phyloP scores from a whole-genome alignment of 2,329 filamentous ascomycete genomes.

The Triangularia verruculosa region DNA sequence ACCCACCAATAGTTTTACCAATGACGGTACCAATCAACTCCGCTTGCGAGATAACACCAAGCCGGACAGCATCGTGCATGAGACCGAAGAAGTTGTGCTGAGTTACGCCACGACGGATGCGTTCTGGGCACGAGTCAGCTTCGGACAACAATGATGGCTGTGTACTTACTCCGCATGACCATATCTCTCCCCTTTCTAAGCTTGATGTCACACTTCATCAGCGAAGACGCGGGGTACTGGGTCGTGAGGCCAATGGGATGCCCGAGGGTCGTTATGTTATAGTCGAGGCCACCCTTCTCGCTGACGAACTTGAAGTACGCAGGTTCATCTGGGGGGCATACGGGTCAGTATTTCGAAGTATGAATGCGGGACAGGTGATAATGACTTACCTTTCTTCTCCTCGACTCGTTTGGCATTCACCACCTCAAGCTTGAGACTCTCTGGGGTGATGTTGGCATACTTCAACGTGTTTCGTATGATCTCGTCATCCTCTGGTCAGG shows the following conservation, averaged over 20 bases:
- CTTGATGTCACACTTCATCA: slow-evolving; percentile 31
- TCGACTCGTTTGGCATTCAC: slow-evolving; percentile 26
- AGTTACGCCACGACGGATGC: slow-evolving; percentile 28
- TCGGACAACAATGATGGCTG: background rate
- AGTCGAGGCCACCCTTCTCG: slow-evolving; percentile 28
- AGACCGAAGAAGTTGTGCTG: slow-evolving; percentile 30
- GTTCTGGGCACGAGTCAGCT: slow-evolving; percentile 19
- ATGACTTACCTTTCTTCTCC: background rate
- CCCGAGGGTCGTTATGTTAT: slow-evolving; percentile 30
- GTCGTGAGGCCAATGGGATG: slow-evolving; percentile 30
- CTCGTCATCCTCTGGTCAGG: slow-evolving; percentile 29
- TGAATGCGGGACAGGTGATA: background rate
- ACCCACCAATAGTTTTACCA: slow-evolving; percentile 27
- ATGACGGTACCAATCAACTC: slow-evolving; percentile 29
- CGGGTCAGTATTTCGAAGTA: background rate
- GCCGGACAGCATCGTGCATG: slow-evolving; percentile 30
- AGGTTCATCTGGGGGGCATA: slow-evolving; percentile 9
- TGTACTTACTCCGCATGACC: slow-evolving; percentile 29
- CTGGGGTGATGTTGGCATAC: slow-evolving; percentile 19
- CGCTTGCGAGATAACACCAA: slow-evolving; percentile 30
- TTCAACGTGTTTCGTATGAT: slow-evolving; percentile 26
- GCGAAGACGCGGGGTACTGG: slow-evolving; percentile 28
- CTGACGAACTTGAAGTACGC: slow-evolving; percentile 29
- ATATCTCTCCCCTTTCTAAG: slow-evolving; percentile 28
- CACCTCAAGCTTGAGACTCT: slow-evolving; percentile 20